These are phyloP conservation scores for Arachis hypogaea DNA, from an alignment of 306 rosid genomes.

Conservation along the genomic window DNA sequence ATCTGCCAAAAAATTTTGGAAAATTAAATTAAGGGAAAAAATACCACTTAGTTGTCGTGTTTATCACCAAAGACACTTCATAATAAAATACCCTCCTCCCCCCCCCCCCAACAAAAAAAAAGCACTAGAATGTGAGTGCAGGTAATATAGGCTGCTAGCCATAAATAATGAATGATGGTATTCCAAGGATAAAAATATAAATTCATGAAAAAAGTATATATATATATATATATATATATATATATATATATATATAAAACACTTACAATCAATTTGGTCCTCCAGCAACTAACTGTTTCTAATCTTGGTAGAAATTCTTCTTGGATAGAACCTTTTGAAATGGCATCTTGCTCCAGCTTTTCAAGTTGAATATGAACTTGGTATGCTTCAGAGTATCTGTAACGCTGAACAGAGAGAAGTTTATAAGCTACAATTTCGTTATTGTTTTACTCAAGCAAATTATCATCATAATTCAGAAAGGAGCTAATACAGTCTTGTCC, in stretches of 20 bases:
- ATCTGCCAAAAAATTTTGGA: not conserved
- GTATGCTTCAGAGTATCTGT: constrained; percentile 78
- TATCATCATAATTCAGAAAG: not conserved
- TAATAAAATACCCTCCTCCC: not conserved
- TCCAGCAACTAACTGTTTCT: constrained; percentile 61
- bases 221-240: not conserved
- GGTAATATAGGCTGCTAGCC: constrained; percentile 3
- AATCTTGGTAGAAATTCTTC: constrained; percentile 65
- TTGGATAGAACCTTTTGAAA: constrained; percentile 55
- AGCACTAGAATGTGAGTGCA: not conserved
- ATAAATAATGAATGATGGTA: constrained; percentile 11
- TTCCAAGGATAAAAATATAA: constrained; percentile 6
- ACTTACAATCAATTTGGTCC: constrained; percentile 92
- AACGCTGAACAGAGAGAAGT: constrained; percentile 65
- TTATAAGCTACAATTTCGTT: constrained; percentile 28
- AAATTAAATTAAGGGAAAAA: too few relatives aligned
- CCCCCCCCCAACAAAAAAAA: not conserved
- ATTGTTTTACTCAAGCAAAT: constrained; percentile 9
- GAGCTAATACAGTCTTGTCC: too few relatives aligned
- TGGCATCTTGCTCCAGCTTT: constrained; percentile 65
- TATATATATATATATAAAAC: constrained; percentile 20
- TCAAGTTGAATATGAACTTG: constrained; percentile 77
- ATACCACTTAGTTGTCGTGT: not conserved
- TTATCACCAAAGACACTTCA: not conserved
- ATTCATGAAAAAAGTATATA: not conserved